Base-by-base conservation (phyloP, 106 monocot species). In the Cymbidium sinense region DNA sequence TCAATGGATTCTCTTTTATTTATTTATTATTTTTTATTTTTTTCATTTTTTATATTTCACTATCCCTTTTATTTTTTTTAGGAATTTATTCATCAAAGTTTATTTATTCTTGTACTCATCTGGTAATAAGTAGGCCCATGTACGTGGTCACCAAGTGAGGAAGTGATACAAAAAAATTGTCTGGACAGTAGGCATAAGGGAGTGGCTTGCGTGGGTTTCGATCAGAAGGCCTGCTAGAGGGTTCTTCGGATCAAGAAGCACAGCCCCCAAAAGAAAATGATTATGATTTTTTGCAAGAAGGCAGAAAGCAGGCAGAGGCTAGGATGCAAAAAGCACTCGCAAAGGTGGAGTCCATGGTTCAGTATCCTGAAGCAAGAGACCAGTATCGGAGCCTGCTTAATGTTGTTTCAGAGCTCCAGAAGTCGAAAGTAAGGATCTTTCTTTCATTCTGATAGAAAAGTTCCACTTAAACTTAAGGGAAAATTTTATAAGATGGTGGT, bases 331-430 rank as follows among this genome's bases (percentile, higher is more conserved):
- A 86, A 69, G 95, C 95, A 37, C 92, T 95, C 77, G 89, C 89
- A n/a, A 87, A 92, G 76, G 95, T 95, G 33, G 89, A 92, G 34
- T 95, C 95, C 64, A 95, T 95, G 95, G 95, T 84, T 39, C 95
- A 92, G 37, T 95, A 95, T 71, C 92, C 95, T 51, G 95, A 95
- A 80, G 95, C 95, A 25, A 87, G 95, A 80, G 95, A 89, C 79
- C 95, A 95, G 80, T 95, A 95, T 70, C 17, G 83, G 11, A 84
- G 95, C 78, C 43, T 95, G 81, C 58, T 95, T 25, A 86, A 79
- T 50, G 85, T 82, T 65, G 91, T 87, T 43, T 87, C 87, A 7
- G 86, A 89, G 51, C 75, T 91, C 19, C 89, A 95, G 65, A 86
- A 89, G 64, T 89, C 91, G 12, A 88, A 91, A 86, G 94, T 95